These are phyloP conservation scores for Breviolum minutum DNA, from an alignment of 73 alveolate genomes.

Conservation along the genomic window DNA sequence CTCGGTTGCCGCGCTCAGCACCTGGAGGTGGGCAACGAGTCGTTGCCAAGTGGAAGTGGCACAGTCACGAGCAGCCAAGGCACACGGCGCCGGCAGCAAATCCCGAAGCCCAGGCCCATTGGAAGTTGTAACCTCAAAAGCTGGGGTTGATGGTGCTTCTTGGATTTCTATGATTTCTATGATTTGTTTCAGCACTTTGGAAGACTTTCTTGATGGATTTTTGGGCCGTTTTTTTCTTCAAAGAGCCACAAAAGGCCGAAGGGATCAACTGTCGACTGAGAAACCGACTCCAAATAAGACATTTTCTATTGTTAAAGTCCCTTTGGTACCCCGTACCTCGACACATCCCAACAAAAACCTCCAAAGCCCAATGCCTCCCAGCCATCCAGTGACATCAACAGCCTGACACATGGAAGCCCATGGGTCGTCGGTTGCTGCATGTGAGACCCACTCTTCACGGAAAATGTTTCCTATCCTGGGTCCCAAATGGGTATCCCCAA, in stretches of 20 bases:
- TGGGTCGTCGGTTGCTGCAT: background rate
- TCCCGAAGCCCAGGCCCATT: slow-evolving; percentile 95
- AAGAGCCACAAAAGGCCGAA: too few relatives aligned
- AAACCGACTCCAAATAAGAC: too few relatives aligned
- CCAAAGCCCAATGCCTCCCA: slow-evolving; percentile 49
- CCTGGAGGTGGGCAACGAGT: background rate
- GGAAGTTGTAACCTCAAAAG: slow-evolving; percentile 78
- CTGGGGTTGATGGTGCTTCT: background rate
- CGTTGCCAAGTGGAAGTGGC: too few relatives aligned
- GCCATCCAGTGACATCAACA: slow-evolving; percentile 94
- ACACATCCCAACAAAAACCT: too few relatives aligned
- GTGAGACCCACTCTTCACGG: background rate
- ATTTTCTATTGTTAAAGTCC: too few relatives aligned
- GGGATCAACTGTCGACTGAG: too few relatives aligned
- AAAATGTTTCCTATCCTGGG: too few relatives aligned
- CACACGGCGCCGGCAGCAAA: slow-evolving; percentile 84
- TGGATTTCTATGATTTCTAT: background rate
- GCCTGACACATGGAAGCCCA: background rate
- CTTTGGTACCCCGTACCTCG: too few relatives aligned
- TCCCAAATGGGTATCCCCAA: too few relatives aligned
- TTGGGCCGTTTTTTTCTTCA: too few relatives aligned
- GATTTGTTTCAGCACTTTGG: background rate
- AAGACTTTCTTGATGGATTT: background rate
- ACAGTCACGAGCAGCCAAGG: background rate
- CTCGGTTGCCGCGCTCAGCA: background rate